Base-by-base conservation (phyloP, 192 early-diverging fungal genomes). In the Coemansia reversa region DNA sequence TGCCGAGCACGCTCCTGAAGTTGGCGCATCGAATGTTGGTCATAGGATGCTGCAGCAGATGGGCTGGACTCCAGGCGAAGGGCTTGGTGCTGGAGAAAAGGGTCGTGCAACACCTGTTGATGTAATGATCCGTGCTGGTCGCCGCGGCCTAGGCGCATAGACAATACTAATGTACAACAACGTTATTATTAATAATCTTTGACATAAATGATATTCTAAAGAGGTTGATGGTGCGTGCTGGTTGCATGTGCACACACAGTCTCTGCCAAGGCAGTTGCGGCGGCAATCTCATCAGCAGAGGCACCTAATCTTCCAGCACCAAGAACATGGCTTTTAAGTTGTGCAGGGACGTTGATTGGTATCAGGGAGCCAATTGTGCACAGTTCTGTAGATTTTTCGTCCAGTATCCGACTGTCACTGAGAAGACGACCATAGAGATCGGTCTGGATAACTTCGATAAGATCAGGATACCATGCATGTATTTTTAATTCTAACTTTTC, bases 1-100 rank as follows among this genome's bases (percentile, higher is more conserved):
- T 45, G 79, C 60, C 14, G 69, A 72, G 32, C 25, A 62, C 22
- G 79, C 74, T 0, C 79, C 79, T 6, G 74, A 60, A n/a, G 74
- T 81, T 12, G 70, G 79, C 2, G 56, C 65, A 8, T 73, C 79
- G 9, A 81, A 81, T 51, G 72, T 81, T 62, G 79, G 79, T 18
- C 79, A 81, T 58, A 67, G 73, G 70, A 75, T 81, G 74, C 64
- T 81, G 50, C 55, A 65, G 58, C 73, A 81, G 62, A 81, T 81
- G 79, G 79, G 79, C 23, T 81, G 79, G 79, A 63, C 67, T 56
- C 79, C 79, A 7, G 79, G 79, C 22, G 63, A 69, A 61, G 74
- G 79, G 1, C 79, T 81, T 19, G 79, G 79, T 0, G 67, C 50
- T 52, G 61, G 73, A 14, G 70, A 74, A 28, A 65, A 81, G 45